These are phyloP conservation scores for Colletotrichum sp. DNA, from an alignment of 2,329 filamentous ascomycete genomes.

Conservation along the genomic window DNA sequence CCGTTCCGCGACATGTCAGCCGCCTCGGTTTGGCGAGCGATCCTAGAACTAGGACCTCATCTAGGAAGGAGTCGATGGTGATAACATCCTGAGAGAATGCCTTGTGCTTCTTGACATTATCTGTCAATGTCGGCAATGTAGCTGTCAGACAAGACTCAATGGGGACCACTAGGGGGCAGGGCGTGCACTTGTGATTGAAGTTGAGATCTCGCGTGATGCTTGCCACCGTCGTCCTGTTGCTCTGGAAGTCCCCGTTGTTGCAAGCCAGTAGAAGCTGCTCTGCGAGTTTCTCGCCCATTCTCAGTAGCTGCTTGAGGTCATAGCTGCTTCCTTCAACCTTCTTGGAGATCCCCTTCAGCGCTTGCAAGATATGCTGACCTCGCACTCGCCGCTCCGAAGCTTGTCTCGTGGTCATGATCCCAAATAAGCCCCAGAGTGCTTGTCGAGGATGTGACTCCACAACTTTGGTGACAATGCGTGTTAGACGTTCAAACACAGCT, in stretches of 20 bases:
- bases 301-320: constrained; percentile 75
- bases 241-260: constrained; percentile 75
- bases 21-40: constrained; percentile 93
- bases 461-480: constrained; percentile 84
- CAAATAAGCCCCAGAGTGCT: constrained; percentile 88
- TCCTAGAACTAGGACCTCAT: constrained; percentile 87
- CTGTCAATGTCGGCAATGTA: constrained; percentile 76
- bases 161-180: constrained; percentile 86
- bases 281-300: constrained; percentile 80
- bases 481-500: constrained; percentile 78
- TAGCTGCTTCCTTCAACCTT: constrained; percentile 55
- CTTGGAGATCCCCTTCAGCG: constrained; percentile 50
- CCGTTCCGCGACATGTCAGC: constrained; percentile 84
- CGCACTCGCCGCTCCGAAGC: constrained; percentile 65
- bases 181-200: constrained; percentile 85
- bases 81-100: constrained; percentile 88
- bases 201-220: constrained; percentile 79
- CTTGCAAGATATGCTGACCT: constrained; percentile 56
- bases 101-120: constrained; percentile 77
- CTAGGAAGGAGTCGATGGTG: constrained; percentile 79
- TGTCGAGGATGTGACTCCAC: constrained; percentile 87
- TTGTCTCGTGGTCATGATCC: constrained; percentile 82
- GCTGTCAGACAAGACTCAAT: constrained; percentile 85
- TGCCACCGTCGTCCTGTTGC: constrained; percentile 68
- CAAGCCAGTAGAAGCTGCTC: constrained; percentile 83